Percentiles rank a stretch among this genome's conserved stretches.
Conservation (phyloP, 306 rosid species). For the Acacia melanoxylon region DNA sequence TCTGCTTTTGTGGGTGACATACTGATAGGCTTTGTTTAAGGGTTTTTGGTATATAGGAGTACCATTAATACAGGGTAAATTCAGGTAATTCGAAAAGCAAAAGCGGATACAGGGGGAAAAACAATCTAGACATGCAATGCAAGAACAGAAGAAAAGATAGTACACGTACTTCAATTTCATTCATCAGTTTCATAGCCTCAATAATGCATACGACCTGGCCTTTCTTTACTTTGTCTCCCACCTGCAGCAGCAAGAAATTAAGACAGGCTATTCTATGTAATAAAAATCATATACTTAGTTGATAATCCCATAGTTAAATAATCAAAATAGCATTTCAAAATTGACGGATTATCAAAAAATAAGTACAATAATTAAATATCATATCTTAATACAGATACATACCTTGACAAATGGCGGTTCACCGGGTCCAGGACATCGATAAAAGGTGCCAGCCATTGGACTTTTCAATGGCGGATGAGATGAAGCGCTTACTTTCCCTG, state of each 20-base stretch:
- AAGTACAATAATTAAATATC: background rate
- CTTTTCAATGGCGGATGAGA: conserved; percentile 75
- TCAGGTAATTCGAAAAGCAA: background rate
- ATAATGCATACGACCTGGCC: conserved; percentile 88
- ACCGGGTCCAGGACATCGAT: conserved; percentile 71
- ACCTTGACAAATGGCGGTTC: conserved; percentile 94
- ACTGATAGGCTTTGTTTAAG: conserved; percentile 8
- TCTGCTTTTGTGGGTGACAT: background rate
- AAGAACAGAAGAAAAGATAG: conserved; percentile 8
- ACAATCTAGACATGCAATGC: conserved; percentile 4
- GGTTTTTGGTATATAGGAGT: background rate
- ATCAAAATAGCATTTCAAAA: conserved; percentile 1
- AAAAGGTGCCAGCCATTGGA: conserved; percentile 99
- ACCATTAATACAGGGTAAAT: background rate
- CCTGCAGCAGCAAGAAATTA: conserved; percentile 53
- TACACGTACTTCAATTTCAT: conserved; percentile 82
- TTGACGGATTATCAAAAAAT: background rate
- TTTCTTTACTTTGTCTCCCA: conserved; percentile 90
- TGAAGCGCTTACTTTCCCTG: conserved; percentile 54
- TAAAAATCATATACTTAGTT: background rate
- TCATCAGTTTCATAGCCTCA: conserved; percentile 98
- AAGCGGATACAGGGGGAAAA: background rate
- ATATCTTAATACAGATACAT: conserved; percentile 18
- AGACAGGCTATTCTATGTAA: background rate
- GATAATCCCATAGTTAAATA: background rate